Evolutionary conservation across 2,329 filamentous ascomycete species (phyloP).

Genomic region (Elsinoe ampelina): DNA sequence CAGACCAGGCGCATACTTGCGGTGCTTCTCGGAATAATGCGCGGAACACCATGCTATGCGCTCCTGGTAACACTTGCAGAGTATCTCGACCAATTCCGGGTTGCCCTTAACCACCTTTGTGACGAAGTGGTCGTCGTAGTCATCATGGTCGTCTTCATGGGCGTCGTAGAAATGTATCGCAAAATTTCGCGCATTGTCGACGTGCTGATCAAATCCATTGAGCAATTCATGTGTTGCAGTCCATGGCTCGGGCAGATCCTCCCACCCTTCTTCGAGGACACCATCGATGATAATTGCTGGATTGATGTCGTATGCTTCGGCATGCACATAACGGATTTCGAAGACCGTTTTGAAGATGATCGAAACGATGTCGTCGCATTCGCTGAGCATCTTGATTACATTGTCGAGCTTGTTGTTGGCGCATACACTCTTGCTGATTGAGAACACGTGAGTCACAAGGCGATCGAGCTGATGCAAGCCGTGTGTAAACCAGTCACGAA

Average conservation of each 20-base stretch:
- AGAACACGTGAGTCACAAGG: constrained; percentile 18
- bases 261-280: constrained; percentile 40
- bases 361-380: constrained; percentile 68
- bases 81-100: constrained; percentile 46
- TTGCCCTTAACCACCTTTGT: constrained; percentile 44
- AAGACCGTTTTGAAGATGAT: constrained; percentile 54
- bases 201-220: constrained; percentile 28
- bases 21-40: constrained; percentile 41
- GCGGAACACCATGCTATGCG: constrained; percentile 49
- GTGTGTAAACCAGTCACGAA: constrained; percentile 16
- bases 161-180: constrained; percentile 31
- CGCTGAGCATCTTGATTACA: constrained; percentile 32
- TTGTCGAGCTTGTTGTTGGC: constrained; percentile 41
- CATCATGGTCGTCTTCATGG: constrained; percentile 22
- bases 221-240: constrained; percentile 54
- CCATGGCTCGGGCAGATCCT: constrained; percentile 72
- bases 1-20: constrained; percentile 41
- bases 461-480: constrained; percentile 22
- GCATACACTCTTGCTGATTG: constrained; percentile 20
- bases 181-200: constrained; percentile 34
- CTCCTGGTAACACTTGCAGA: constrained; percentile 51
- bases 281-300: constrained; percentile 50
- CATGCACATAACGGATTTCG: constrained; percentile 62
- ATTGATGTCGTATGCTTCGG: constrained; percentile 62
- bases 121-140: constrained; percentile 28